Evolutionary conservation across 148 eudicot species (phyloP), one percentile per base, ranked within the genome.

Genomic region (Nyssa sinensis): DNA sequence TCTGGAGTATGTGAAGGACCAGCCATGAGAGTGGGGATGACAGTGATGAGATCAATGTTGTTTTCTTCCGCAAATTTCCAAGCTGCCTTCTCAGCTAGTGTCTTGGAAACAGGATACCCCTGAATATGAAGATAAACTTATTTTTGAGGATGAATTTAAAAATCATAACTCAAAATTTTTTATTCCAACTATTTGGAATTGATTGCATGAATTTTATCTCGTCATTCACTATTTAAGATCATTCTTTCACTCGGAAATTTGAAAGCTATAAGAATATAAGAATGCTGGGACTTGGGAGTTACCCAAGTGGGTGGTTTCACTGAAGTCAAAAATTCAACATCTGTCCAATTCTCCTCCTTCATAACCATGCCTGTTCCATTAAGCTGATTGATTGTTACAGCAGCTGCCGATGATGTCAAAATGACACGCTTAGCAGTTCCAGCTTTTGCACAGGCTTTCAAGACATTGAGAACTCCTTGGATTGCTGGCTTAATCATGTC

Each of bases 401-500:
- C 82, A 76, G 93, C 91, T 25, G 91, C 93, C 34, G 93, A 89
- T 4, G 93, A 89, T n/a, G 93, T 89, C 71, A 89, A 78, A 10
- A 89, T 69, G 1, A 89, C 93, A 1, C 93, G 88, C 75, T 82
- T 87, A 44, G 87, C 89, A 3, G 86, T 75, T 34, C 83, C 85
- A 5, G 85, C 83, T 81, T 81, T 89, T 0, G 68, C 68, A 37
- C 88, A 83, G 67, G 89, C 87, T 73, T 68, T 71, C 37, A 89
- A 72, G 11, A 89, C 93, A 61, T 89, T 89, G 31, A 59, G 64
- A 41, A 85, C 86, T 35, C 93, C 93, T 72, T 83, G 61, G 33
- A 83, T 75, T 19, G 93, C 93, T 31, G 93, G 93, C 75, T 84
- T 85, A 37, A 89, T 89, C 90, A 89, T 89, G 73, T 89, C 93